phyloP scores from a whole-genome alignment of 1,139 yeast genomes.

The Protomyces inouyei region DNA sequence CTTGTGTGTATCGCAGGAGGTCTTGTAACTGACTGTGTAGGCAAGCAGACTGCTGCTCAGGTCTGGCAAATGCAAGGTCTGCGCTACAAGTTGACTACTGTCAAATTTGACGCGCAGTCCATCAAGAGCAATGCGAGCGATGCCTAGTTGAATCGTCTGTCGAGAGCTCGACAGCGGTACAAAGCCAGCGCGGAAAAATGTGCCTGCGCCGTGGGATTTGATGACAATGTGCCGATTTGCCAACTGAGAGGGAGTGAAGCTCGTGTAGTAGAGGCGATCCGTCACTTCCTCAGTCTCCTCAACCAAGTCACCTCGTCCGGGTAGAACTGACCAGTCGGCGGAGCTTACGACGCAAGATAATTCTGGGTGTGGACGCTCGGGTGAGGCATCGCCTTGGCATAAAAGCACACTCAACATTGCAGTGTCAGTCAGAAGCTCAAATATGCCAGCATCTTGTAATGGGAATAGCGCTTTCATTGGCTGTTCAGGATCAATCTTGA shows the following conservation, averaged over 20 bases:
- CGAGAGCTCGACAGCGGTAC: conserved; percentile 34
- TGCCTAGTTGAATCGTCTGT: conserved; percentile 44
- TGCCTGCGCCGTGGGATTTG: background rate
- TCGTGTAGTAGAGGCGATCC: conserved; percentile 8
- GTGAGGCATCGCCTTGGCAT: conserved; percentile 2
- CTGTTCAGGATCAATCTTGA: conserved; percentile 29
- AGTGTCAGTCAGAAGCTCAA: conserved; percentile 48
- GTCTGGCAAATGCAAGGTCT: conserved; percentile 48
- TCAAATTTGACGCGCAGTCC: conserved; percentile 37
- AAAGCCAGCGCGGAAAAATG: conserved; percentile 29
- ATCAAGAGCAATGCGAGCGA: conserved; percentile 43
- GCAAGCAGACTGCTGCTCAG: conserved; percentile 63
- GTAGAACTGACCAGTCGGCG: background rate
- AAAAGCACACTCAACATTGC: conserved; percentile 44
- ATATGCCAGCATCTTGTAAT: conserved; percentile 42
- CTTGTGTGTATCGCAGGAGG: conserved; percentile 34
- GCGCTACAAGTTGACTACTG: conserved; percentile 42
- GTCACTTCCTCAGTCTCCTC: background rate
- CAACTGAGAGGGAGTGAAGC: conserved; percentile 30
- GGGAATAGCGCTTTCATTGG: conserved; percentile 42
- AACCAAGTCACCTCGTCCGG: conserved; percentile 4
- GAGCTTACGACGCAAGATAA: conserved; percentile 27
- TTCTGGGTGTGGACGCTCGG: background rate
- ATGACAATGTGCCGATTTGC: conserved; percentile 35
- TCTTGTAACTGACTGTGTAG: conserved; percentile 44